Conservation (phyloP, 73 alveolate genomes). For the Paramecium primaurelia region DNA sequence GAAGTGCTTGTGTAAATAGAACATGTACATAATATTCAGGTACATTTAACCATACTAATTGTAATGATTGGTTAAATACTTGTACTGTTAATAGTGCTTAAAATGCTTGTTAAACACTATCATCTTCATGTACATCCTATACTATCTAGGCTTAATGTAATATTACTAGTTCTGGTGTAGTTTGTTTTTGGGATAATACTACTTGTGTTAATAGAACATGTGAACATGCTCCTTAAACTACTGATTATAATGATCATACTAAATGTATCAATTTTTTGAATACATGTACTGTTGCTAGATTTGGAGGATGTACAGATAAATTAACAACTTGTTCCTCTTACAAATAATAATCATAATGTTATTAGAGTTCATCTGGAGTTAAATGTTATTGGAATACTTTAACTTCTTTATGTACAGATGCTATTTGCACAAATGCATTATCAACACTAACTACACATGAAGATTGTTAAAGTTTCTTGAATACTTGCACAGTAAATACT, state of each 20-base stretch:
- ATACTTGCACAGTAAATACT: slow-evolving; percentile 21
- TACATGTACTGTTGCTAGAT: slow-evolving; percentile 25
- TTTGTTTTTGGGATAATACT: background rate
- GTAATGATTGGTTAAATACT: background rate
- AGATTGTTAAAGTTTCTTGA: background rate
- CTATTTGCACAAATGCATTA: background rate
- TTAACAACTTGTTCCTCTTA: background rate
- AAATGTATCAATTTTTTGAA: background rate
- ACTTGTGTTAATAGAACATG: slow-evolving; percentile 26
- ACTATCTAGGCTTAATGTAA: background rate
- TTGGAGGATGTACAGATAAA: slow-evolving; percentile 21
- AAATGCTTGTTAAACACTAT: background rate
- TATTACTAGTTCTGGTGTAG: background rate
- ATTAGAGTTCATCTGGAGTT: background rate
- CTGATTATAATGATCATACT: background rate
- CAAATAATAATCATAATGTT: background rate
- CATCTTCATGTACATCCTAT: background rate
- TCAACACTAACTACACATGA: background rate
- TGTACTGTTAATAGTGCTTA: slow-evolving; percentile 10
- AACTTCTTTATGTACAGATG: background rate
- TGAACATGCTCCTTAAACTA: slow-evolving; percentile 7
- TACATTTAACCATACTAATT: slow-evolving; percentile 17
- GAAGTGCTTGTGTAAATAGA: background rate
- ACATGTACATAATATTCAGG: background rate
- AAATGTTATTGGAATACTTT: slow-evolving; percentile 34